Conservation (phyloP, 2,329 filamentous ascomycete genomes). For the Pseudogymnoascus sp. region DNA sequence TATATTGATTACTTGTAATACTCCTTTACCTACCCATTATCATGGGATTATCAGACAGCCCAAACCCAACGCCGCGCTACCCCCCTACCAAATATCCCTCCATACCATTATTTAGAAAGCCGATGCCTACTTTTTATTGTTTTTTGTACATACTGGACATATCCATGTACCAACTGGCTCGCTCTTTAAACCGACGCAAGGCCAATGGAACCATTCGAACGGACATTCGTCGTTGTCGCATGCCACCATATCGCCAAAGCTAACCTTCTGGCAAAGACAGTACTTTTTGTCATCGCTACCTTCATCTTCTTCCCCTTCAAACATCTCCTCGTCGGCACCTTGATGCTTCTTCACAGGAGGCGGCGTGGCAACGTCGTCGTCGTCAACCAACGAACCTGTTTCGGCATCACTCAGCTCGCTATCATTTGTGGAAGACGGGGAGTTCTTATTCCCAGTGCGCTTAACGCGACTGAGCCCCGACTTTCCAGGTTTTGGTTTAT, state of each 20-base stretch:
- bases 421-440: constrained; percentile 55
- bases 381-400: constrained; percentile 46
- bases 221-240: constrained; percentile 78
- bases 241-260: constrained; percentile 82
- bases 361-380: constrained; percentile 33
- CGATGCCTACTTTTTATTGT: constrained; percentile 11
- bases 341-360: constrained; percentile 44
- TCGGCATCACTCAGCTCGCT: constrained; percentile 60
- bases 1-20: neutral
- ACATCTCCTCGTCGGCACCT: constrained; percentile 45
- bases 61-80: neutral
- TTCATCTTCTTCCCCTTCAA: constrained; percentile 57
- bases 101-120: neutral
- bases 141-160: constrained; percentile 54
- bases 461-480: constrained; percentile 58
- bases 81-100: neutral
- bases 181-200: constrained; percentile 60
- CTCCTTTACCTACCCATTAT: neutral
- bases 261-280: constrained; percentile 75
- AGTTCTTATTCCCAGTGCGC: constrained; percentile 45
- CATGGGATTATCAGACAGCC: neutral
- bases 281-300: constrained; percentile 71
- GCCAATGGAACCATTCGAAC: constrained; percentile 86
- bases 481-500: constrained; percentile 35
- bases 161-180: constrained; percentile 63